phyloP scores from a whole-genome alignment of 1,139 yeast genomes.

The Scheffersomyces parashehatae region DNA sequence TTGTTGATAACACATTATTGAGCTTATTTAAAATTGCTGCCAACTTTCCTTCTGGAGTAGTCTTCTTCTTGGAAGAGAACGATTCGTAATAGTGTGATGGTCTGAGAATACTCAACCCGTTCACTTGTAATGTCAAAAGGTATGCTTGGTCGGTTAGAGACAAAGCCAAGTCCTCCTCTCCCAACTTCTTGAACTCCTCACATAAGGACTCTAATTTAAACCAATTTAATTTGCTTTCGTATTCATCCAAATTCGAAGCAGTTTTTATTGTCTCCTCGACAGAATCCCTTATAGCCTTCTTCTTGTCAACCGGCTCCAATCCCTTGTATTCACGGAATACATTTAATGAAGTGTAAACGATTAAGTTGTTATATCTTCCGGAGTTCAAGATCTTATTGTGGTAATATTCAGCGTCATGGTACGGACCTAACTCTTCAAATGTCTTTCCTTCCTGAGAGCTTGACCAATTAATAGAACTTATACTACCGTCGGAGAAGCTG shows the following conservation, averaged over 20 bases:
- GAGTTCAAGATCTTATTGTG: constrained; percentile 46
- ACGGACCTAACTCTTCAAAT: constrained; percentile 24
- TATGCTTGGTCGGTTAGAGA: constrained; percentile 6
- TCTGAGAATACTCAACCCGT: constrained; percentile 37
- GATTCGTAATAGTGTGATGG: constrained; percentile 35
- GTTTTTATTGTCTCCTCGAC: constrained; percentile 24
- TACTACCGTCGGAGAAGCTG: constrained; percentile 18
- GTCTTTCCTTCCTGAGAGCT: constrained; percentile 8
- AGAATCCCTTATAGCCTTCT: constrained; percentile 16
- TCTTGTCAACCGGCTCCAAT: constrained; percentile 7
- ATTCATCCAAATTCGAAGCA: neutral
- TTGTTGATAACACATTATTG: constrained; percentile 25
- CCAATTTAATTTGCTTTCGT: constrained; percentile 36
- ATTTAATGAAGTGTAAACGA: constrained; percentile 42
- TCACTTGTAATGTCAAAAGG: constrained; percentile 27
- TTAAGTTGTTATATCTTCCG: constrained; percentile 44
- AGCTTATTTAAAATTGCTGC: constrained; percentile 23
- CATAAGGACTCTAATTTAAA: constrained; percentile 61
- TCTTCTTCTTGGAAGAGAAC: constrained; percentile 13
- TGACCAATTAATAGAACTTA: constrained; percentile 19
- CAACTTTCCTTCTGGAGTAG: constrained; percentile 19
- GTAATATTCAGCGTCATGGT: constrained; percentile 37
- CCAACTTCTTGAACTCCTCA: constrained; percentile 61
- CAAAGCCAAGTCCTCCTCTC: constrained; percentile 49
- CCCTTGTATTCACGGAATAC: constrained; percentile 31